Conservation (phyloP, 768 basidiomycete genomes). For the Lentinula guzmanii region DNA sequence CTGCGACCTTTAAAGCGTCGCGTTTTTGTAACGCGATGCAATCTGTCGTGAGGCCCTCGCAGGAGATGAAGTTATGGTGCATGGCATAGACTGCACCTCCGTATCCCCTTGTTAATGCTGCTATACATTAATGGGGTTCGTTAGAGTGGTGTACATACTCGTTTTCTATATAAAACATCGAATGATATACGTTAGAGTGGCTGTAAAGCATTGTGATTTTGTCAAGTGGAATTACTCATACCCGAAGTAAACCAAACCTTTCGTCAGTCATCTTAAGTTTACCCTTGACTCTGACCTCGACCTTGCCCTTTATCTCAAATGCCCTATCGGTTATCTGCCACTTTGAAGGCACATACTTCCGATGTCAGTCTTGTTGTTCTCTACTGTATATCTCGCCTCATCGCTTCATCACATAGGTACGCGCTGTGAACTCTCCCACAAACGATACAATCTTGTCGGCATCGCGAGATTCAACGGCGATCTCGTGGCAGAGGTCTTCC, state of each 20-base stretch:
- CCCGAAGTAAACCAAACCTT: background rate
- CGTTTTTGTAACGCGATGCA: slow-evolving; percentile 34
- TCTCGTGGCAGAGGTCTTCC: slow-evolving; percentile 67
- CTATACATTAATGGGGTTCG: slow-evolving; percentile 63
- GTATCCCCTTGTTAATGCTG: slow-evolving; percentile 72
- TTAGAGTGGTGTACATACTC: slow-evolving; percentile 78
- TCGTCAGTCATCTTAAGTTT: slow-evolving; percentile 13
- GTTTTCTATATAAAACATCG: background rate
- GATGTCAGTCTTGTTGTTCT: slow-evolving; percentile 50
- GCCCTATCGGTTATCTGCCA: slow-evolving; percentile 76
- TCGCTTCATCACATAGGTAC: slow-evolving; percentile 53
- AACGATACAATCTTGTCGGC: slow-evolving; percentile 80
- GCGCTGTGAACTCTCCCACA: slow-evolving; percentile 71
- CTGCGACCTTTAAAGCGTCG: slow-evolving; percentile 32
- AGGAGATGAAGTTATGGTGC: slow-evolving; percentile 89
- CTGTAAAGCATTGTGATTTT: background rate
- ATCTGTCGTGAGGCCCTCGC: slow-evolving; percentile 58
- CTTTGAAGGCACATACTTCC: slow-evolving; percentile 60
- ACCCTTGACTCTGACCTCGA: slow-evolving; percentile 4
- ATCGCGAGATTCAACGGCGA: slow-evolving; percentile 88
- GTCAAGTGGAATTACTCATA: slow-evolving; percentile 6
- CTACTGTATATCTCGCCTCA: slow-evolving; percentile 6
- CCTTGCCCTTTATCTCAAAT: slow-evolving; percentile 24
- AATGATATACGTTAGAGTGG: background rate
- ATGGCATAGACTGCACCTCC: slow-evolving; percentile 83